Base-by-base conservation (phyloP, 108 stramenopile genomes). In the Poteriospumella lacustris region DNA sequence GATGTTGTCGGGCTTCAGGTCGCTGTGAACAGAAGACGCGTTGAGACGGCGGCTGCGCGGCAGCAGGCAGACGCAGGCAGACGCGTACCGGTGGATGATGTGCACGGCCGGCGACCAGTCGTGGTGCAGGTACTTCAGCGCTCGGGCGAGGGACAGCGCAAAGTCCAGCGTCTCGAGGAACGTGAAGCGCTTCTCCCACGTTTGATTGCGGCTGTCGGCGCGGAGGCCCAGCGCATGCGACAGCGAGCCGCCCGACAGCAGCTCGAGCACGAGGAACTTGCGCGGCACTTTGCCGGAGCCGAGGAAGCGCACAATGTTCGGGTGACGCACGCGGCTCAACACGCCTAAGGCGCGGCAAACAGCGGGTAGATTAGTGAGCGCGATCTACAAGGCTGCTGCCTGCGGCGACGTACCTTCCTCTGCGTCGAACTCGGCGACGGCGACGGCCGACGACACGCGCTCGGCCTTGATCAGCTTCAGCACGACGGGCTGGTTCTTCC, bases 31-130 rank as follows among this genome's bases (percentile, higher is more conserved):
- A n/a, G n/a, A n/a, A n/a, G n/a, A n/a, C n/a, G n/a, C n/a, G 31
- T 72, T 72, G 28, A 72, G 29, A 72, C 81, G 80, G 29, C 82
- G 68, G n/a, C n/a, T n/a, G n/a, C n/a, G n/a, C n/a, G n/a, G n/a
- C n/a, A n/a, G n/a, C n/a, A n/a, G n/a, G n/a, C n/a, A n/a, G n/a
- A n/a, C n/a, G n/a, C n/a, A n/a, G n/a, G n/a, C n/a, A n/a, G n/a
- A n/a, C n/a, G n/a, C n/a, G n/a, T n/a, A n/a, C n/a, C 52, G 52
- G 52, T 56, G 52, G 19, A 56, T 56, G 41, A 73, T 9, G 28
- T 44, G 47, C 15, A 73, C 36, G 15, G 70, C 5, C 12, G 12
- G 15, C 5, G 9, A 26, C 12, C 5, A 73, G 41, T 5, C 3
- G 36, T 26, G 15, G 41, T 73, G 70, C 5, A 73, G 41, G 36